Percentiles rank a stretch among this genome's conserved stretches.
Conservation (phyloP, 345 rosid species). For the Populus tremula region DNA sequence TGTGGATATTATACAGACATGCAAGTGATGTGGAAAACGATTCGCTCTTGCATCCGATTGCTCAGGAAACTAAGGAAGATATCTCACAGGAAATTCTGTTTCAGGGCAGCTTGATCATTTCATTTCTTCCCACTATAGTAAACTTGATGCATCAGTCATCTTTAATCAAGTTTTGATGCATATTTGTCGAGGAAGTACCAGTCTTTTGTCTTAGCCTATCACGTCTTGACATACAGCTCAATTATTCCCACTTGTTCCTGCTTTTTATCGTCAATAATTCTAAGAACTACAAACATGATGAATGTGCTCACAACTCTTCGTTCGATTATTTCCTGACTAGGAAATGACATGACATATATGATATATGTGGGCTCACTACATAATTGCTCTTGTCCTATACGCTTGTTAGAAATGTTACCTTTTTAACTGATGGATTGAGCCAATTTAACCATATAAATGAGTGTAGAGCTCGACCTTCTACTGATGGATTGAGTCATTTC, state of each 20-base stretch:
- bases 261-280: not conserved
- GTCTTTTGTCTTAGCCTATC: not conserved
- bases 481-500: not conserved
- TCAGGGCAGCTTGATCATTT: constrained; percentile 21
- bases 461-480: not conserved
- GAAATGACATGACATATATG: too few relatives aligned
- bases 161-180: not conserved
- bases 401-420: too few relatives aligned
- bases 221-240: not conserved
- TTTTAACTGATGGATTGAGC: too few relatives aligned
- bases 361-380: too few relatives aligned
- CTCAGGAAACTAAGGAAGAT: constrained; percentile 14
- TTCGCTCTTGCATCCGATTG: constrained; percentile 37
- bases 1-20: constrained; percentile 53
- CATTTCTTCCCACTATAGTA: not conserved
- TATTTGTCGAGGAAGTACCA: not conserved
- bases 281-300: not conserved
- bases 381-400: too few relatives aligned
- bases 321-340: too few relatives aligned
- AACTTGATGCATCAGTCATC: not conserved
- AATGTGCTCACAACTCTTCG: too few relatives aligned
- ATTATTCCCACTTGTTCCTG: not conserved
- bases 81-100: constrained; percentile 33
- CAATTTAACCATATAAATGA: not conserved
- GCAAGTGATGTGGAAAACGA: constrained; percentile 61